Conservation (phyloP, 2,329 filamentous ascomycete species). For the Triangularia setosa region DNA sequence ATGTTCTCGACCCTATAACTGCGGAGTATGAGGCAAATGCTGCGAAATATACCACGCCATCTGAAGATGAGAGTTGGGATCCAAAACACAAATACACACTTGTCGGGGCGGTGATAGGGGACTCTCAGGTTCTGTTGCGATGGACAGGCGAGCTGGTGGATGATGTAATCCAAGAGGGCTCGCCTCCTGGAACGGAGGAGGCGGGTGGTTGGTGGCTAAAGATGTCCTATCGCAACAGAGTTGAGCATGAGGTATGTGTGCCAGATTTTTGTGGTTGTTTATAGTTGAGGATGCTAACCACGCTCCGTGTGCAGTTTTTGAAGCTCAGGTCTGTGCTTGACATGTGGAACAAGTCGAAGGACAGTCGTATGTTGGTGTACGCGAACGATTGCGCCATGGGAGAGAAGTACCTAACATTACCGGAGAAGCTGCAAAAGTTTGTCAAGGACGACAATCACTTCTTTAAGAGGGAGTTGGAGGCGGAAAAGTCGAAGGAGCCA, state of each 20-base stretch:
- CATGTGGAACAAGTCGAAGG: slow-evolving; percentile 20
- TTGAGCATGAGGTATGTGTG: slow-evolving; percentile 19
- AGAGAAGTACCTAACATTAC: slow-evolving; percentile 22
- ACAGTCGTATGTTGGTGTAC: slow-evolving; percentile 31
- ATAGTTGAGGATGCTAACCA: neutral
- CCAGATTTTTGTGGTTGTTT: neutral
- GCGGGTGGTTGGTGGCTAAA: slow-evolving; percentile 30
- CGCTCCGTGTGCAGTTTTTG: slow-evolving; percentile 7
- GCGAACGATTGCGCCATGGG: slow-evolving; percentile 30
- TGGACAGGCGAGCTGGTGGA: slow-evolving; percentile 10
- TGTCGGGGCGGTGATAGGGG: slow-evolving; percentile 29
- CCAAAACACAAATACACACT: slow-evolving; percentile 30
- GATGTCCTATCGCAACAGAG: slow-evolving; percentile 18
- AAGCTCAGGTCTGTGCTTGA: slow-evolving; percentile 18
- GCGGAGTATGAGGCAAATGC: neutral
- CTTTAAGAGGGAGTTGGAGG: slow-evolving; percentile 32
- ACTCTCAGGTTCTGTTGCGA: slow-evolving; percentile 30
- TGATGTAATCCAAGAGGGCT: slow-evolving; percentile 14
- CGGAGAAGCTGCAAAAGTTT: slow-evolving; percentile 31
- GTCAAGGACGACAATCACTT: slow-evolving; percentile 34
- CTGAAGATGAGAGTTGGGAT: slow-evolving; percentile 22
- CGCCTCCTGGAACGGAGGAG: slow-evolving; percentile 15
- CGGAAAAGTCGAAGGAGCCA: neutral
- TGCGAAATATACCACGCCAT: neutral
- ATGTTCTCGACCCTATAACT: neutral